Percentiles rank a stretch among this genome's conserved stretches.
Conservation (phyloP, 495 filamentous ascomycete species). For the Bombardia bombarda region DNA sequence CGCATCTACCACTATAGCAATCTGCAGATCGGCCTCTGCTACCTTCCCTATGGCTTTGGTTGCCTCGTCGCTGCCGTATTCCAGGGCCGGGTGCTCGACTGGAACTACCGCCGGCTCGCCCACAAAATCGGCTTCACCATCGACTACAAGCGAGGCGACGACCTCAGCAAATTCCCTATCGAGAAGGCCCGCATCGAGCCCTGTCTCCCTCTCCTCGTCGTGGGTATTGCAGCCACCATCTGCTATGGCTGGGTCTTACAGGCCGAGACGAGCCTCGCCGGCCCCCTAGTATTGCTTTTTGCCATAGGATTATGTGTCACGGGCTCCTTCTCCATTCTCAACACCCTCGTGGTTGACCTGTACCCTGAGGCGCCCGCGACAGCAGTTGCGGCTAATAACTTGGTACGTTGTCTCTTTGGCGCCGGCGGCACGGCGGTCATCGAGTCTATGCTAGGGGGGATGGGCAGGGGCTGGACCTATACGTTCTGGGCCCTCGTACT, state of each 20-base stretch:
- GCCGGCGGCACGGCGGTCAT: slow-evolving; percentile 38
- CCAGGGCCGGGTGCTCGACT: slow-evolving; percentile 52
- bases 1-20: slow-evolving; percentile 57
- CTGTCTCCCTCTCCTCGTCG: slow-evolving; percentile 37
- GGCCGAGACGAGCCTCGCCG: slow-evolving; percentile 34
- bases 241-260: slow-evolving; percentile 54
- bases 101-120: slow-evolving; percentile 49
- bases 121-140: slow-evolving; percentile 38
- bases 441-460: slow-evolving; percentile 29
- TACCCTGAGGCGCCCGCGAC: slow-evolving; percentile 38
- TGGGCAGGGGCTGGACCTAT: slow-evolving; percentile 41
- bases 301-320: slow-evolving; percentile 46
- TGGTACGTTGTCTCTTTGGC: slow-evolving; percentile 36
- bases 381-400: slow-evolving; percentile 40
- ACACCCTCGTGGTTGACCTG: slow-evolving; percentile 39
- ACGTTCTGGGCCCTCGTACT: slow-evolving; percentile 36
- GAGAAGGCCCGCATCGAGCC: slow-evolving; percentile 54
- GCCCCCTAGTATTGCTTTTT: slow-evolving; percentile 48
- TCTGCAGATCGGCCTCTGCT: slow-evolving; percentile 59
- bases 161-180: slow-evolving; percentile 52
- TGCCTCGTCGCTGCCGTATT: slow-evolving; percentile 59
- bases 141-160: slow-evolving; percentile 42
- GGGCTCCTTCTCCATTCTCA: slow-evolving; percentile 43
- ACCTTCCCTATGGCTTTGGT: slow-evolving; percentile 55
- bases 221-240: slow-evolving; percentile 35